These are phyloP conservation scores for Colletotrichum sp. DNA, from an alignment of 2,329 filamentous ascomycete species.

Conservation along the genomic window DNA sequence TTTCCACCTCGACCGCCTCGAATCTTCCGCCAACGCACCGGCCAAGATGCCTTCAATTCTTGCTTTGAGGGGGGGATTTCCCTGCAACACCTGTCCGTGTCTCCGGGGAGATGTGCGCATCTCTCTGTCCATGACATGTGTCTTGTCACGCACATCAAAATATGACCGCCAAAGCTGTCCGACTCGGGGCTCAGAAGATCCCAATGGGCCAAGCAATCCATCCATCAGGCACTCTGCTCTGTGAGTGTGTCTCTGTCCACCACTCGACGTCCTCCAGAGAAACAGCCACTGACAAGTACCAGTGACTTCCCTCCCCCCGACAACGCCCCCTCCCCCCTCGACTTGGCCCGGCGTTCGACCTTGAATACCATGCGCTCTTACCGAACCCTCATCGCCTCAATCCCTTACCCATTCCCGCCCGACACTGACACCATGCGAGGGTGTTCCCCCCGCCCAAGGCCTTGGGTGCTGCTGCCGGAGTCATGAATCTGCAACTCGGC, in stretches of 20 bases:
- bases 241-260: background rate
- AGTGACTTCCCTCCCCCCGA: background rate
- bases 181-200: background rate
- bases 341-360: background rate
- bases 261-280: background rate
- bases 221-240: background rate
- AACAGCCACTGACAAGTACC: background rate
- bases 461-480: background rate
- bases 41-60: background rate
- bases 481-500: slow-evolving; percentile 8
- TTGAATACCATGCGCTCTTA: slow-evolving; percentile 10
- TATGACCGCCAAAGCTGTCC: background rate
- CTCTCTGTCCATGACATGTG: background rate
- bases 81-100: background rate
- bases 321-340: background rate
- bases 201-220: background rate
- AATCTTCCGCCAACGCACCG: slow-evolving; percentile 5
- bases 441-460: background rate
- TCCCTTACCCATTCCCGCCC: background rate
- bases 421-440: background rate
- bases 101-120: background rate
- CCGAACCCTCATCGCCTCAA: background rate
- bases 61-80: background rate
- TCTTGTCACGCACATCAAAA: background rate
- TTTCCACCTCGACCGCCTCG: slow-evolving; percentile 1